Conservation (phyloP, 148 eudicot species). For the Rhododendron ovatum region DNA sequence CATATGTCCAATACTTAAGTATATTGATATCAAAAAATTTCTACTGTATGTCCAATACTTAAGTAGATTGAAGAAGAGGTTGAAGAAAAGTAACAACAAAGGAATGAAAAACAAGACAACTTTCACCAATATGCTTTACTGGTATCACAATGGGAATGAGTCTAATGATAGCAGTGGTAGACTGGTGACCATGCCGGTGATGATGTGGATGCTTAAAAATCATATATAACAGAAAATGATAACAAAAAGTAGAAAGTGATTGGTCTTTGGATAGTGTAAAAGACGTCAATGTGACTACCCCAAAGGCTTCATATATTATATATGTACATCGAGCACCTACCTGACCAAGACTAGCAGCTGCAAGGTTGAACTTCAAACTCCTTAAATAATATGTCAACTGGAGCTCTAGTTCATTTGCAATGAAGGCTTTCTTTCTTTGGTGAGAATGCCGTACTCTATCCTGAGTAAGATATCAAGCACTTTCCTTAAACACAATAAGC, state of each 20-base stretch:
- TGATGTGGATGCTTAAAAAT: background rate
- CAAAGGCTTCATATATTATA: background rate
- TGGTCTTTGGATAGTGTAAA: background rate
- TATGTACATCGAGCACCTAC: conserved; percentile 33
- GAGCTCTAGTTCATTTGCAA: conserved; percentile 75
- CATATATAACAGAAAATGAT: background rate
- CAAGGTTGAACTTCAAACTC: conserved; percentile 94
- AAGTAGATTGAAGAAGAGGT: conserved; percentile 50
- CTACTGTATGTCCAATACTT: conserved; percentile 29
- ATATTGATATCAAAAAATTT: conserved; percentile 93
- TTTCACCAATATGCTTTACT: background rate
- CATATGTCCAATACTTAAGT: conserved; percentile 42
- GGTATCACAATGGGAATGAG: background rate
- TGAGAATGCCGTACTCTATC: conserved; percentile 92
- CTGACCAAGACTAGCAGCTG: conserved; percentile 99
- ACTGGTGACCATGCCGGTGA: background rate
- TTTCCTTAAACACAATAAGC: conserved; percentile 1
- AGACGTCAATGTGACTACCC: background rate
- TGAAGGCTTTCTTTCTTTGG: conserved; percentile 70
- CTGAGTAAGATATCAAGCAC: conserved; percentile 41
- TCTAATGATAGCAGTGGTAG: background rate
- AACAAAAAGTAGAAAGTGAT: background rate
- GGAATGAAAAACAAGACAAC: background rate
- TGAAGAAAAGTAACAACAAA: background rate
- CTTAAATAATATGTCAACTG: conserved; percentile 62